phyloP scores from a whole-genome alignment of 2,329 filamentous ascomycete genomes.

The Simplicillium aogashimaense region DNA sequence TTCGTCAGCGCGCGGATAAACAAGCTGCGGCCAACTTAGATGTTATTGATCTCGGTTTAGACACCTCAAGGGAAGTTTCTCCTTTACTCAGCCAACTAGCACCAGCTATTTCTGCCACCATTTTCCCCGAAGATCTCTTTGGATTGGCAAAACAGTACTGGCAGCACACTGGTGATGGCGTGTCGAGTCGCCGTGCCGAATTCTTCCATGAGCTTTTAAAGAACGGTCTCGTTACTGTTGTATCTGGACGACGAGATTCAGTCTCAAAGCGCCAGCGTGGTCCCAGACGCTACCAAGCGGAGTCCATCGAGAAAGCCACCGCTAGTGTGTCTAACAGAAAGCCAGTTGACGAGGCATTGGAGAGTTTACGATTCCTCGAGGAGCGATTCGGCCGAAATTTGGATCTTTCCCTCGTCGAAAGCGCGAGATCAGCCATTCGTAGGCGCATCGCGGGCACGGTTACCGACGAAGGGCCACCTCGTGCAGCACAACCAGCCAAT shows the following conservation, averaged over 20 bases:
- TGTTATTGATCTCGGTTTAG: constrained; percentile 54
- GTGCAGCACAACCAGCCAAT: constrained; percentile 44
- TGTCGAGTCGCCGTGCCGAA: constrained; percentile 84
- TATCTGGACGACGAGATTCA: constrained; percentile 12
- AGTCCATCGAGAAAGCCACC: constrained; percentile 27
- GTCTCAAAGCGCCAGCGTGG: constrained; percentile 48
- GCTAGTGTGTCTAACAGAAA: constrained; percentile 11
- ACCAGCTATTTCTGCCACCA: constrained; percentile 57
- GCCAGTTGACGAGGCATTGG: constrained; percentile 35
- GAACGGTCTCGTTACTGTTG: constrained; percentile 43
- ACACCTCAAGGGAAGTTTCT: constrained; percentile 39
- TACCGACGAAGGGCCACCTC: constrained; percentile 30
- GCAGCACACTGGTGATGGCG: constrained; percentile 90
- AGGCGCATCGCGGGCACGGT: constrained; percentile 83
- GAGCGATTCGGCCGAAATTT: constrained; percentile 91
- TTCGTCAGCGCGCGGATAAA: constrained; percentile 48
- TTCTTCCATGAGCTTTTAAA: constrained; percentile 72
- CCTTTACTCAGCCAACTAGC: constrained; percentile 42
- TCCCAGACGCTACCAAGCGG: constrained; percentile 68
- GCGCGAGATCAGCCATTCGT: constrained; percentile 77
- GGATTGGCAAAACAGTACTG: constrained; percentile 84
- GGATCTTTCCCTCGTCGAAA: constrained; percentile 64
- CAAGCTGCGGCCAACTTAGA: constrained; percentile 37
- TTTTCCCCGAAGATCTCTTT: constrained; percentile 60
- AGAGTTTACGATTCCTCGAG: constrained; percentile 77